Evolutionary conservation across 257 asterid genomes (phyloP), one percentile per base, ranked within the genome.

Genomic region (Nicotiana undulata): DNA sequence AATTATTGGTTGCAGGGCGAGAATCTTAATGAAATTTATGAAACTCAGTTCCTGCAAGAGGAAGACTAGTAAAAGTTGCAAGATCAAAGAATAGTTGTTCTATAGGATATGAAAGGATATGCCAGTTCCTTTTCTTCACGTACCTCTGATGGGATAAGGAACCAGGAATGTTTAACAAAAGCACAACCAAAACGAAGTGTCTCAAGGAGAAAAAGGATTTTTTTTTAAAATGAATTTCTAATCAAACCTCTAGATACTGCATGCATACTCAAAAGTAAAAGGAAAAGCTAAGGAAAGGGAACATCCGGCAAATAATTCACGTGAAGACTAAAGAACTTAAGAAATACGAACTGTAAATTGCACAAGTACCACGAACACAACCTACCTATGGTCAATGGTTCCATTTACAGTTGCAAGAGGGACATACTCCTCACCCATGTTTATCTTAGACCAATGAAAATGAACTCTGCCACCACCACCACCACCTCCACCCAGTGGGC

Each of bases 381-480:
- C 83, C 80, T 89, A 92, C 98, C 98, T 88, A 85, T 82, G 83
- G 82, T 85, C 81, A 84, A 94, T 88, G 70, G 87, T 86, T 77
- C 98, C 97, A 88, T 92, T 85, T 67, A 94, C 86, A 82, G 87
- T 89, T 52, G 98, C 97, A 84, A 91, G 93, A 32, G 98, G 97
- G 44, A 88, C 83, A 88, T 94, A 94, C 81, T 94, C 96, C 82
- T 89, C 90, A 53, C 96, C 97, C 74, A 77, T 85, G 70, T 87
- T 87, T 82, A 94, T 90, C 82, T 88, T 88, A 76, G 97, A 88
- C 98, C 98, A 94, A 84, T 94, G 98, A 86, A 94, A 91, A 89
- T 94, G 98, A 83, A 94, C 88, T 93, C 98, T 90, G 82, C 98
- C 98, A 83, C 98, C 98, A 3, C 97, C 98, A 46, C 98, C 98